Evolutionary conservation across 768 basidiomycete species (phyloP).

Genomic region (Chalciporus sphaerocephalus): DNA sequence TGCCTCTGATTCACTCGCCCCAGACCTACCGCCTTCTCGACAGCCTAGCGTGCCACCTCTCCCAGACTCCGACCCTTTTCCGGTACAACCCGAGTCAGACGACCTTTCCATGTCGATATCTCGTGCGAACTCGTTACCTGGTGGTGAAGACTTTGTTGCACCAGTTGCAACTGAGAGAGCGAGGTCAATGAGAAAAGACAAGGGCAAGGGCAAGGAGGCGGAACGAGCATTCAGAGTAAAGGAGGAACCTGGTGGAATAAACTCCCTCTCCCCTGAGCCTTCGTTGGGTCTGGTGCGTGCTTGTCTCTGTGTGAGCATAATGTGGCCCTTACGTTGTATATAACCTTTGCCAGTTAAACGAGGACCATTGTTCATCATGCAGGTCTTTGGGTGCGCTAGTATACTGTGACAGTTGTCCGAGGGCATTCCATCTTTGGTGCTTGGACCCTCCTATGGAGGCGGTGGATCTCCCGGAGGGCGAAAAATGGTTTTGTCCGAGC

Average conservation of each 20-base stretch:
- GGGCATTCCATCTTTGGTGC: constrained; percentile 95
- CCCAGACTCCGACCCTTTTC: constrained; percentile 49
- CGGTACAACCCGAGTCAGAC: constrained; percentile 54
- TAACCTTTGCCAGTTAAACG: constrained; percentile 45
- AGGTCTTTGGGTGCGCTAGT: constrained; percentile 79
- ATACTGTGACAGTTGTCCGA: constrained; percentile 96
- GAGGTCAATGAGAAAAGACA: constrained; percentile 35
- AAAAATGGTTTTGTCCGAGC: constrained; percentile 75
- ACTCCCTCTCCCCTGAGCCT: constrained; percentile 36
- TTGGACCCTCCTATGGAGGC: constrained; percentile 92
- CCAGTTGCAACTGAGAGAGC: constrained; percentile 23
- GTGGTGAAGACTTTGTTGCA: constrained; percentile 23
- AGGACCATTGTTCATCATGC: constrained; percentile 85
- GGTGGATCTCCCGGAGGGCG: constrained; percentile 78
- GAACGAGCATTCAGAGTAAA: constrained; percentile 39
- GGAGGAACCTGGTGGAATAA: constrained; percentile 39
- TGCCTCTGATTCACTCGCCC: constrained; percentile 36
- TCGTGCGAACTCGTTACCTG: constrained; percentile 54
- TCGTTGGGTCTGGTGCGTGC: constrained; percentile 35
- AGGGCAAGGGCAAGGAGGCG: constrained; percentile 46
- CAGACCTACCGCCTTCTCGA: constrained; percentile 38
- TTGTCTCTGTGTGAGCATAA: constrained; percentile 4
- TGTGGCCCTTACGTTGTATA: constrained; percentile 16
- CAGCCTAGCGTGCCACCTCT: constrained; percentile 37
- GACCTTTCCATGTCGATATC: constrained; percentile 51